Conservation (phyloP, 257 asterid species). For the Ehretia macrophylla region DNA sequence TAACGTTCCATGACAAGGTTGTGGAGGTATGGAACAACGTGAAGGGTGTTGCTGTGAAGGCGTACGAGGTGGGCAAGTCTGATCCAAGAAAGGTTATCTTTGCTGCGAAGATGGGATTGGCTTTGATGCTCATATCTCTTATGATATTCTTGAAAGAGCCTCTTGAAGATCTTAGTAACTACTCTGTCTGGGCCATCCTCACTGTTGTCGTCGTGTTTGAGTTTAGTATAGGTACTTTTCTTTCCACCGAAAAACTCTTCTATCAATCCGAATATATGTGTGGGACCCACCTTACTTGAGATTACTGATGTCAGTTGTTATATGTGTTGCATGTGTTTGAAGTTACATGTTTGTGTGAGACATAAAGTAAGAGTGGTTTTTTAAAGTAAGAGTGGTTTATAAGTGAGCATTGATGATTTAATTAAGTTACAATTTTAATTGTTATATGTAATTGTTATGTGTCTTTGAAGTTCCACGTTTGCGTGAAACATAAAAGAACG, state of each 20-base stretch:
- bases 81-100: constrained; percentile 65
- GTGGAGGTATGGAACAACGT: constrained; percentile 17
- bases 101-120: constrained; percentile 64
- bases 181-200: constrained; percentile 69
- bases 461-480: too few relatives aligned
- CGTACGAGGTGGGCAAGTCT: constrained; percentile 53
- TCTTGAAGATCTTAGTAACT: constrained; percentile 39
- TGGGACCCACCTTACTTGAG: too few relatives aligned
- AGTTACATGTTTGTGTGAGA: too few relatives aligned
- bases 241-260: too few relatives aligned
- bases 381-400: neutral
- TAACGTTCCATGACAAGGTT: constrained; percentile 8
- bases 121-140: constrained; percentile 55
- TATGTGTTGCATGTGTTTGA: neutral
- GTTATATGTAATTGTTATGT: too few relatives aligned
- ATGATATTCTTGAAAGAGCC: constrained; percentile 59
- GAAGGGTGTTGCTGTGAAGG: constrained; percentile 22
- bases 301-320: neutral
- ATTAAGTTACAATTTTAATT: too few relatives aligned
- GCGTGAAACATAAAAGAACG: too few relatives aligned
- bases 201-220: constrained; percentile 78
- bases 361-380: neutral
- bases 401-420: too few relatives aligned
- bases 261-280: neutral
- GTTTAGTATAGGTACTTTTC: constrained; percentile 63